Evolutionary conservation across 176 grass and related monocot species (phyloP).

Genomic region (Zoysia japonica): DNA sequence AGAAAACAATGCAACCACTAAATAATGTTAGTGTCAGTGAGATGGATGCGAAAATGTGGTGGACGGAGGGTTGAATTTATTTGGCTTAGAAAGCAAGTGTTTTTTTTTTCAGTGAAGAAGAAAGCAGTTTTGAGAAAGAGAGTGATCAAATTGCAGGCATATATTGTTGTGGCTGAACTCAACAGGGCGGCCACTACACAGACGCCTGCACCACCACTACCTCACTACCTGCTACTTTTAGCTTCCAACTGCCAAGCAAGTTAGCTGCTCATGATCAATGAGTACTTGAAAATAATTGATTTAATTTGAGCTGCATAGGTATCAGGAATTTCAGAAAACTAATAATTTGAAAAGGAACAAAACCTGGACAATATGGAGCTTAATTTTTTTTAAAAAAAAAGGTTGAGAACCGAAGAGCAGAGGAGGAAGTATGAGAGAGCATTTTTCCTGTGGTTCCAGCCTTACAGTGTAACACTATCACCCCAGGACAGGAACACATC

Average conservation of each 20-base stretch:
- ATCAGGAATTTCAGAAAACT: neutral
- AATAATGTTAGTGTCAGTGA: constrained; percentile 21
- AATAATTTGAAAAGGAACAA: neutral
- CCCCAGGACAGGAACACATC: constrained; percentile 17
- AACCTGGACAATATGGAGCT: neutral
- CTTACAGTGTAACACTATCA: constrained; percentile 49
- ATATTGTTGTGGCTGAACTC: constrained; percentile 24
- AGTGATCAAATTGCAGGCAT: constrained; percentile 25
- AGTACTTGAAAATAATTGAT: neutral
- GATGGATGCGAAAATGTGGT: neutral
- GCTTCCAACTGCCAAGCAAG: constrained; percentile 49
- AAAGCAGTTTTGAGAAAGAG: neutral
- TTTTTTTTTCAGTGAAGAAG: constrained; percentile 1
- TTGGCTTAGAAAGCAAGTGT: constrained; percentile 42
- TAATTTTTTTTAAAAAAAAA: neutral
- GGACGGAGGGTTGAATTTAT: neutral
- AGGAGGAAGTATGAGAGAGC: neutral
- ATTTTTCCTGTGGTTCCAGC: constrained; percentile 40
- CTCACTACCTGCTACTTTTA: constrained; percentile 42
- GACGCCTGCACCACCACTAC: constrained; percentile 46
- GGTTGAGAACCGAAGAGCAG: neutral
- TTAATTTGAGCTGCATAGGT: neutral
- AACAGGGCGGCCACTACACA: constrained; percentile 1
- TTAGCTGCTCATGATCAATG: constrained; percentile 30
- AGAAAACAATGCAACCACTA: constrained; percentile 24